A percentile compares a stretch with the other conserved stretches of the same genome.
Conservation (phyloP, 2,329 filamentous ascomycete species). For the Cryphonectria radicalis region DNA sequence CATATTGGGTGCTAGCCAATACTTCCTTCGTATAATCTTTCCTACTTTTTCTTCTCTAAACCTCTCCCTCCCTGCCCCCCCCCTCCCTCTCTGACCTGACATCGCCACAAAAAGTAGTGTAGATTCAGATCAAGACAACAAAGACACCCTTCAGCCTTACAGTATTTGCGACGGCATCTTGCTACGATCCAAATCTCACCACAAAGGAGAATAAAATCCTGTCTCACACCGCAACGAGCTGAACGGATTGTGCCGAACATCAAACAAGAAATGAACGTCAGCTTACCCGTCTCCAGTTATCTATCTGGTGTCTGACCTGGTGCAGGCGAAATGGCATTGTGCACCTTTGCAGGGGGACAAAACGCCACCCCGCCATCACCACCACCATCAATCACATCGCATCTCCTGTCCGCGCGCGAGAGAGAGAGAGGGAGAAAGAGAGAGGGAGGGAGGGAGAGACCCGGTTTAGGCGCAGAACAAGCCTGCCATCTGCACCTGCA, state of each 20-base stretch:
- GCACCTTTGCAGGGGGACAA: constrained; percentile 1
- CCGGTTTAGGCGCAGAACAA: not conserved
- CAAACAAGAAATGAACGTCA: not conserved
- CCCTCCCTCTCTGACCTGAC: not conserved
- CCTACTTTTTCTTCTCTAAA: not conserved
- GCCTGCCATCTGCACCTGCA: not conserved
- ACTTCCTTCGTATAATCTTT: not conserved
- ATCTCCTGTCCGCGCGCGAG: not conserved
- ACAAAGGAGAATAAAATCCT: constrained; percentile 1
- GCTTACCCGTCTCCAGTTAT: not conserved
- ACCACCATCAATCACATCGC: not conserved
- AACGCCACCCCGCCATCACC: not conserved
- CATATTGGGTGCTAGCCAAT: not conserved
- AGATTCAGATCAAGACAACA: not conserved
- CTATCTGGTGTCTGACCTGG: not conserved
- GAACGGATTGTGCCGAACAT: constrained; percentile 2
- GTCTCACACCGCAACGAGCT: constrained; percentile 4
- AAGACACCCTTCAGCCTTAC: not conserved
- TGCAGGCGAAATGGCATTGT: not conserved
- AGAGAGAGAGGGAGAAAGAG: not conserved
- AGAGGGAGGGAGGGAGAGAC: not conserved
- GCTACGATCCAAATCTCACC: not conserved
- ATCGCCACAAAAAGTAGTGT: not conserved
- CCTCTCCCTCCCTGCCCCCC: not conserved
- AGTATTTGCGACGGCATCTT: not conserved